Evolutionary conservation across 345 rosid genomes (phyloP), one percentile per base, ranked within the genome.

Genomic region (Lumnitzera littorea): DNA sequence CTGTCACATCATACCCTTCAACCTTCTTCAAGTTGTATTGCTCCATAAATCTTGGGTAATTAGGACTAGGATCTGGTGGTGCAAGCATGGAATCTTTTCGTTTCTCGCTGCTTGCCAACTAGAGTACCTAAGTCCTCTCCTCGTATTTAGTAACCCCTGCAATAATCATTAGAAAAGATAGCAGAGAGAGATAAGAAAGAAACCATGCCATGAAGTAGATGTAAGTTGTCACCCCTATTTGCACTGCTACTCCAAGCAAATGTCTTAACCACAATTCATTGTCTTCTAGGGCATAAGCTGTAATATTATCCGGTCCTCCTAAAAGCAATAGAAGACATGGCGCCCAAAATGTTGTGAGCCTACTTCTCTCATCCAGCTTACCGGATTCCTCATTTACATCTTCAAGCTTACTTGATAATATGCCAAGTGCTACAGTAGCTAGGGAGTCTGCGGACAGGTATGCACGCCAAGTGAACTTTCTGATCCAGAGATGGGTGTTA

Each of bases 181-280:
- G 36, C 13, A 16, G 52, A 1, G 67, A 65, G n/a, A 83, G 68
- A 11, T 0, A 48, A 31, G 68, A 29, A 17, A 51, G 31, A 0
- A 65, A 60, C 51, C 73, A 73, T 20, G 72, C 75, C 61, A 60
- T 15, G 15, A 70, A 13, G 53, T 64, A 70, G 50, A 83, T 76
- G 29, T 76, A 81, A 7, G 63, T 13, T 0, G 81, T 78, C 5
- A 69, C 67, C 0, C 60, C 61, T 1, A 56, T 12, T 49, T 68
- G 76, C 23, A 66, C 64, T 2, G 46, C 16, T 2, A 65, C 41
- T 3, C 69, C 74, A 11, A 76, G 64, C 24, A 73, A 57, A 48
- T 72, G 79, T 51, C 82, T 55, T 15, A 61, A 15, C 80, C 81
- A 80, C 9, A 72, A 53, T 16, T 80, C 74, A 46, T 80, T 80